Base-by-base conservation (phyloP, 108 stramenopile genomes). In the Skeletonema costatum region DNA sequence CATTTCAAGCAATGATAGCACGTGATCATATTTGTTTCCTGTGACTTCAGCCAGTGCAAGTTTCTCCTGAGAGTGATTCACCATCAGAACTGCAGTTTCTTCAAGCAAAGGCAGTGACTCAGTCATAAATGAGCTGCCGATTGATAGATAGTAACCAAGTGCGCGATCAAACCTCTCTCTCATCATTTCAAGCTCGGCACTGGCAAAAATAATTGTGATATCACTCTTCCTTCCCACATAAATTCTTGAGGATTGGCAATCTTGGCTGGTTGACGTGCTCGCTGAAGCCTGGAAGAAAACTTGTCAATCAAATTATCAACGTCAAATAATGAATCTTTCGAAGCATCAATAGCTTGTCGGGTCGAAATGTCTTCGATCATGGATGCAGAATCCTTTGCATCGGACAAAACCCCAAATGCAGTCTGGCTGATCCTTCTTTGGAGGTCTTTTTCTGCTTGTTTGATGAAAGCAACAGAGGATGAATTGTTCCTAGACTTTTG, bases 171-270 rank as follows among this genome's bases (percentile, higher is more conserved):
- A 91, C 31, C 74, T 64, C 44, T 87, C 86, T 71, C 87, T 80
- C 90, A 92, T 91, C 65, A 93, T 75, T 58, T 87, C 77, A 3
- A 95, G 71, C 71, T 88, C 87, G 5, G 90, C 91, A 67, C 88
- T 66, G 17, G 91, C 39, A 36, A 75, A 62, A 60, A 83, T 65
- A 19, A 66, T 67, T 32, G 70, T 70, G 14, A 77, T 71, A 21
- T 32, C 50, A 33, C 38, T 31, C 14, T 67, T 46, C 19, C 44
- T 51, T 32, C 77, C 78, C 36, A 81, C 2, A 8, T 53, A 3
- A 60, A 81, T 69, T 66, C 41, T 60, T 1, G 80, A 71, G n/a
- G 70, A 66, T 6, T 4, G 46, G 4, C 14, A 8, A 46, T 71
- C 53, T 46, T 29, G 11, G 25, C 66, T 41, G 12, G 16, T 35